Conservation (phyloP, 768 basidiomycete genomes). For the Tylopilus sp. region DNA sequence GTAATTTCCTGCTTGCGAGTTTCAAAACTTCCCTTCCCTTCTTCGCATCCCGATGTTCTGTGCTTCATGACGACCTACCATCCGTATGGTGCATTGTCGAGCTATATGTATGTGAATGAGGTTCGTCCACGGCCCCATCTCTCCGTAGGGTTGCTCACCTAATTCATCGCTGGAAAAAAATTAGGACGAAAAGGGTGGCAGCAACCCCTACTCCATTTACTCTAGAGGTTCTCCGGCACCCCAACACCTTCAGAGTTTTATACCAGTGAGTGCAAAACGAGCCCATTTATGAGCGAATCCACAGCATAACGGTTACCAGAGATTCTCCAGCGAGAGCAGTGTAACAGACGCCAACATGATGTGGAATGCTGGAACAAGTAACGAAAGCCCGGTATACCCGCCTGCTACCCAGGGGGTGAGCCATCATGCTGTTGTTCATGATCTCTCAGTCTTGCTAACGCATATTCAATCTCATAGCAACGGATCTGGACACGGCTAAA, state of each 20-base stretch:
- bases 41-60: conserved; percentile 16
- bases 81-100: conserved; percentile 28
- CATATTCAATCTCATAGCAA: conserved; percentile 4
- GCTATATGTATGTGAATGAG: conserved; percentile 24
- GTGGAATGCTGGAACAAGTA: background rate
- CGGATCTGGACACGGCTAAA: conserved; percentile 18
- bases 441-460: background rate
- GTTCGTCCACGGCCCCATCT: conserved; percentile 9
- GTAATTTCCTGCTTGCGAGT: background rate
- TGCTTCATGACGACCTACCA: conserved; percentile 27
- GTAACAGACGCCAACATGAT: conserved; percentile 8
- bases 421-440: background rate
- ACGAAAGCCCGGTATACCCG: conserved; percentile 7
- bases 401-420: conserved; percentile 17
- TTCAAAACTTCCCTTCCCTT: background rate
- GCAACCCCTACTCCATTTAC: background rate
- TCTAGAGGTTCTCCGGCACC: conserved; percentile 5
- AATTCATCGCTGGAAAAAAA: background rate
- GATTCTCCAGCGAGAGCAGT: conserved; percentile 23
- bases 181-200: conserved; percentile 10
- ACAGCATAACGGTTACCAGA: conserved; percentile 12
- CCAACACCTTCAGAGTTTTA: conserved; percentile 25
- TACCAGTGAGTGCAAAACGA: conserved; percentile 20
- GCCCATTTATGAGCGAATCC: background rate
- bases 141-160: background rate